phyloP scores from a whole-genome alignment of 768 basidiomycete species.

The Podaxis sp. region DNA sequence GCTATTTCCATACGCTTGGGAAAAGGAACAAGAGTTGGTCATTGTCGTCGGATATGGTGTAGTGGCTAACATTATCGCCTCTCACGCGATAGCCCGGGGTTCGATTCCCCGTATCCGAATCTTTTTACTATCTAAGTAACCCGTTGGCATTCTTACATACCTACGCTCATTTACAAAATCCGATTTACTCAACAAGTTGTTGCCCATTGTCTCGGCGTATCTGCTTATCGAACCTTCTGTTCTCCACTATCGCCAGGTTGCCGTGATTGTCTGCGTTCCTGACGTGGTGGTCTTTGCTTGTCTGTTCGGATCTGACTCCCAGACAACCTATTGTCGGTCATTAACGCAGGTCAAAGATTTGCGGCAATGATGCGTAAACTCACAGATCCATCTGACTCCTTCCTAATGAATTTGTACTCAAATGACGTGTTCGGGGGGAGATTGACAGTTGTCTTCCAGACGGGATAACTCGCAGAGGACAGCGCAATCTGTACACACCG shows the following conservation, averaged over 20 bases:
- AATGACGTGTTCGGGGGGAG: constrained; percentile 50
- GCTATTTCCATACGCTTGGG: no score
- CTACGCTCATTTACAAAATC: not conserved
- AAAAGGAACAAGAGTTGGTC: not conserved
- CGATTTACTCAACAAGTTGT: not conserved
- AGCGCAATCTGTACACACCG: constrained; percentile 40
- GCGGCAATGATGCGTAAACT: constrained; percentile 18
- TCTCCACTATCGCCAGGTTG: constrained; percentile 36
- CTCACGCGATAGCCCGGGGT: constrained; percentile 20
- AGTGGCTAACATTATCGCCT: constrained; percentile 22
- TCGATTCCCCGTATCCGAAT: constrained; percentile 21
- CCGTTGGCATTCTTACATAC: no score
- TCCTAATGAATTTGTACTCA: constrained; percentile 62
- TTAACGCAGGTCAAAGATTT: not conserved
- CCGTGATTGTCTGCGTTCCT: constrained; percentile 37
- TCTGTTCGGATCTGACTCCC: constrained; percentile 65
- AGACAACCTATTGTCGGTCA: constrained; percentile 38
- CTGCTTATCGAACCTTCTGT: not conserved
- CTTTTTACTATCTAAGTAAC: not conserved
- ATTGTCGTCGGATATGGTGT: constrained; percentile 17
- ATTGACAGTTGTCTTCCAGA: constrained; percentile 50
- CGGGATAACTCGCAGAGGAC: constrained; percentile 50
- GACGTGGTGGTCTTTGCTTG: constrained; percentile 39
- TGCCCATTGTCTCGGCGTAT: not conserved
- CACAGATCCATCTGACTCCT: constrained; percentile 49